Base-by-base conservation (phyloP, 2,329 filamentous ascomycete species). In the Fusarium protoensiforme region DNA sequence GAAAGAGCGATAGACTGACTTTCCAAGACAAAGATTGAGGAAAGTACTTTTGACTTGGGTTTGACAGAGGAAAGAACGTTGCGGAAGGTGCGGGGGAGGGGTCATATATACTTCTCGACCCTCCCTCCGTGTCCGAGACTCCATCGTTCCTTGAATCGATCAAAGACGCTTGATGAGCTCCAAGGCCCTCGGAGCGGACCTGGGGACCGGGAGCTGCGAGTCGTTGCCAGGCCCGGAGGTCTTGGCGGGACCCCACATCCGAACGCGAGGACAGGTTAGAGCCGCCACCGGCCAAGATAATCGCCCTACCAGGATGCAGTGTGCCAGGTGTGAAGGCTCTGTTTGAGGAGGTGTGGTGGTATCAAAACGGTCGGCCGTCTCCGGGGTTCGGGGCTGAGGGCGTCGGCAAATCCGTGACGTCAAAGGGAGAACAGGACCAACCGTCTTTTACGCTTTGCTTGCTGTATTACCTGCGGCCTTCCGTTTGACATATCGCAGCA, bases 31-130 rank as follows among this genome's bases (percentile, higher is more conserved):
- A 24, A 36, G 22, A 53, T 35, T 57, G 61, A 65, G 36, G 43
- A 63, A 62, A 36, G 48, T 54, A 68, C 65, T 68, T 48, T 67
- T 43, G 43, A 61, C 57, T 54, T 48, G 58, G 53, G 56, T 35
- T 68, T 71, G 38, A 65, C 48, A 57, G 66, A 56, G 36, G 41
- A 65, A 48, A 59, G 27, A 27, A 48, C 72, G 68, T 65, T 60
- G 36, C 38, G 24, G 20, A 27, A 53, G 59, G 64, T 72, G 74
- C 62, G 75, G 75, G 72, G 75, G 67, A 60, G 29, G 51, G 65
- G 59, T 65, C 64, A 76, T 77, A 77, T 77, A 77, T 77, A 77
- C 59, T 64, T 67, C 35, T 57, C 54, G 57, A 22, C 51, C 53
- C 24, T 20, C 24, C 36, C 43, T 29, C n/a, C 41, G 36, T 62